These are phyloP conservation scores for Leucoagaricus sp. DNA, from an alignment of 1,284 basidiomycete genomes.

Conservation along the genomic window DNA sequence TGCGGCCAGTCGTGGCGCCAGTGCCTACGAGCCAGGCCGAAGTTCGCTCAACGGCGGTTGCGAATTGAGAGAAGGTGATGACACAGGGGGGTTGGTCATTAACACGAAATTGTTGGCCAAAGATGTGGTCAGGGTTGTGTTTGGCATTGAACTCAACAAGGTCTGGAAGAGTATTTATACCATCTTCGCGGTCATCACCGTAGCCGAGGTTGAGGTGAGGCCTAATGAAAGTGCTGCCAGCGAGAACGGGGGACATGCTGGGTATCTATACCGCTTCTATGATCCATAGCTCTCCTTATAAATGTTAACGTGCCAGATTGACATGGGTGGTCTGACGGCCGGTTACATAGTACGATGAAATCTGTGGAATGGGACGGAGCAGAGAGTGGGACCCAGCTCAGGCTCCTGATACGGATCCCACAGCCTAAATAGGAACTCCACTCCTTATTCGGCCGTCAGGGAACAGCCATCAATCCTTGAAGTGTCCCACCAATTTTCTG, in stretches of 20 bases:
- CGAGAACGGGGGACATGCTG: slow-evolving; percentile 24
- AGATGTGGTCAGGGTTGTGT: slow-evolving; percentile 35
- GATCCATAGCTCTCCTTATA: slow-evolving; percentile 1
- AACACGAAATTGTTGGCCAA: slow-evolving; percentile 32
- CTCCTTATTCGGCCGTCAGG: neutral
- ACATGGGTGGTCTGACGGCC: neutral
- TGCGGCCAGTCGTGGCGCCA: slow-evolving; percentile 27
- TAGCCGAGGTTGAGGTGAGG: slow-evolving; percentile 36
- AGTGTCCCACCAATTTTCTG: neutral
- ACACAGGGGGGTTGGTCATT: slow-evolving; percentile 23
- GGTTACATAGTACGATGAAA: neutral
- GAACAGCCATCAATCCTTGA: neutral
- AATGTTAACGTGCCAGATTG: neutral
- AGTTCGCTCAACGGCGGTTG: slow-evolving; percentile 31
- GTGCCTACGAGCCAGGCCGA: slow-evolving; percentile 33
- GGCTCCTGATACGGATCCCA: neutral
- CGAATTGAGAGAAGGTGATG: slow-evolving; percentile 36
- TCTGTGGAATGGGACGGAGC: neutral
- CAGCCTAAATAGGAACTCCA: neutral
- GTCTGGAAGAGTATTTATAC: slow-evolving; percentile 35
- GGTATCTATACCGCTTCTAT: neutral
- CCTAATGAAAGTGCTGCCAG: slow-evolving; percentile 29
- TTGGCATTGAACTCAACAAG: slow-evolving; percentile 36
- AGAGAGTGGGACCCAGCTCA: neutral
- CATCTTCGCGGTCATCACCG: slow-evolving; percentile 24